Conservation (phyloP, 441 rosid species). For the Populus hybrid region DNA sequence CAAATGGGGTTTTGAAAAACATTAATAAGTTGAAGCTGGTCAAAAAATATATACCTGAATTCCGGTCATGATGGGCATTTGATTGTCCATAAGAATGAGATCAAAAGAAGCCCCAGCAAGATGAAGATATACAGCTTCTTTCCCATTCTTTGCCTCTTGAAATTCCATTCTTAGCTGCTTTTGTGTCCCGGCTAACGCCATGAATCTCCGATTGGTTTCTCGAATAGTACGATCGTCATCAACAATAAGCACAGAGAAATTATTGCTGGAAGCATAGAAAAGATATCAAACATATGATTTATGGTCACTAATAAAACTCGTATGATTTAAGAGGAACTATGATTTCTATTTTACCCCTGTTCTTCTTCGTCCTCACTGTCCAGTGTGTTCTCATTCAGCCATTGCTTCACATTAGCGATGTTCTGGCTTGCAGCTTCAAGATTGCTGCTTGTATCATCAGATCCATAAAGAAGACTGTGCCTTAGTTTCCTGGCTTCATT, state of each 20-base stretch:
- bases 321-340: neutral
- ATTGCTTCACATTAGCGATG: neutral
- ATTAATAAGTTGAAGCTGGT: neutral
- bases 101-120: conserved; percentile 32
- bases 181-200: neutral
- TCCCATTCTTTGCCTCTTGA: conserved; percentile 43
- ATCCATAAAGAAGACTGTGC: neutral
- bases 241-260: neutral
- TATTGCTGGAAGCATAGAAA: neutral
- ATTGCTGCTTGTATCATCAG: neutral
- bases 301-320: neutral
- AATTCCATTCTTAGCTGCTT: conserved; percentile 16
- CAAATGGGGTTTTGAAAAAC: neutral
- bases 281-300: neutral
- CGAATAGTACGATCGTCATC: neutral
- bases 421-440: neutral
- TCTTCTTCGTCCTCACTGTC: neutral
- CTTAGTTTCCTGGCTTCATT: neutral
- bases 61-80: conserved; percentile 49
- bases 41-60: neutral
- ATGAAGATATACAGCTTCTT: conserved; percentile 26
- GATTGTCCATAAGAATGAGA: conserved; percentile 59
- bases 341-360: neutral
- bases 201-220: neutral
- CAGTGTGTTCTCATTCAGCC: neutral